phyloP scores from a whole-genome alignment of 352 stramenopile species.

The Phytopythium aichiense region DNA sequence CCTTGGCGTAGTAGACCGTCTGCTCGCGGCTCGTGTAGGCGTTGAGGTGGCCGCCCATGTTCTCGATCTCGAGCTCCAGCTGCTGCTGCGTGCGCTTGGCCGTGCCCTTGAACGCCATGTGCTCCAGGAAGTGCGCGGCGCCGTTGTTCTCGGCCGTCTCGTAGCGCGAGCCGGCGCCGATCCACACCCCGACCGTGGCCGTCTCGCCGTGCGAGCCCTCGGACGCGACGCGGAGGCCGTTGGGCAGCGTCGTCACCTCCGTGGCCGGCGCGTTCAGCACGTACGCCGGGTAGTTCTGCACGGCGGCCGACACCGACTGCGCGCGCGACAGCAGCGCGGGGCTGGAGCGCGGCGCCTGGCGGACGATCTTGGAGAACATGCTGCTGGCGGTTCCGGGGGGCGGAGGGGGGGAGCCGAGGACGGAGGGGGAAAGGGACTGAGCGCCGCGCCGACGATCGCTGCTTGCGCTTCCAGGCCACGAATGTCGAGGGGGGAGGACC shows the following conservation, averaged over 20 bases:
- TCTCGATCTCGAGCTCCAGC: conserved; percentile 99
- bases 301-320: conserved; percentile 60
- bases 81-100: conserved; percentile 94
- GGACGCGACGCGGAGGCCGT: conserved; percentile 97
- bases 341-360: conserved; percentile 24
- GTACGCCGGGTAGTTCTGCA: conserved; percentile 84
- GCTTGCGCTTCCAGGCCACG: conserved; percentile 27
- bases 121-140: conserved; percentile 99
- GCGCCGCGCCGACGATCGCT: background rate
- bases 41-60: conserved; percentile 99
- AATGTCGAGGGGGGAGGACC: conserved; percentile 24
- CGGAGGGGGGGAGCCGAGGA: background rate
- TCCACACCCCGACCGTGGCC: conserved; percentile 97
- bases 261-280: conserved; percentile 93
- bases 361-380: conserved; percentile 74
- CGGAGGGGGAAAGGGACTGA: conserved; percentile 2
- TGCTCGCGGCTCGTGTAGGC: conserved; percentile 99
- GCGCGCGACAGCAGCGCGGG: conserved; percentile 47
- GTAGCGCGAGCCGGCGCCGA: conserved; percentile 96
- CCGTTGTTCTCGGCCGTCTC: conserved; percentile 99
- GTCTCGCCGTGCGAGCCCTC: conserved; percentile 96
- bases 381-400: conserved; percentile 4
- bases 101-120: conserved; percentile 99
- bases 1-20: conserved; percentile 99
- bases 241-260: conserved; percentile 95